phyloP scores from a whole-genome alignment of 1,284 basidiomycete genomes.

The Ceratobasidium sp. region DNA sequence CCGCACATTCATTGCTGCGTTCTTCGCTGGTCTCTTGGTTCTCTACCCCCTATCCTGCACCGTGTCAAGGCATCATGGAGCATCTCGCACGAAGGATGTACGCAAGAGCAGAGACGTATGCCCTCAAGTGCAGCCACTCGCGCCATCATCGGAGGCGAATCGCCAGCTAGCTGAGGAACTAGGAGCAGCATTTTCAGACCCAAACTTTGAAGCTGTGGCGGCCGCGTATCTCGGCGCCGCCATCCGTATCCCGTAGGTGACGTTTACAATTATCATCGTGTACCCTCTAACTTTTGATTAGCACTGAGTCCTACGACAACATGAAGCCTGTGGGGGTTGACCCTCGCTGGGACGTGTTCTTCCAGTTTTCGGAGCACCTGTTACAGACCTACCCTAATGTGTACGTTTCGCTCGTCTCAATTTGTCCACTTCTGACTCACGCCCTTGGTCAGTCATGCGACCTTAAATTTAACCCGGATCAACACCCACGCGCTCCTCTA shows the following conservation, averaged over 20 bases:
- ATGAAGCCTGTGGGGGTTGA: conserved; percentile 55
- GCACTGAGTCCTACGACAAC: conserved; percentile 60
- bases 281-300: background rate
- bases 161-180: conserved; percentile 10
- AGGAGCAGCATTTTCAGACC: conserved; percentile 19
- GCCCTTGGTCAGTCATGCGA: conserved; percentile 50
- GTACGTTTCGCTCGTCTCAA: conserved; percentile 54
- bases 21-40: conserved; percentile 3
- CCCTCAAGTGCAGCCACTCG: conserved; percentile 9
- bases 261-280: too few relatives aligned
- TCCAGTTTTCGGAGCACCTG: conserved; percentile 57
- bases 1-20: background rate
- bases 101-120: background rate
- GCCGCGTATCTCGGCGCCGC: conserved; percentile 37
- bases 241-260: conserved; percentile 43
- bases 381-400: conserved; percentile 59
- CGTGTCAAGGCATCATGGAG: background rate
- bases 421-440: background rate
- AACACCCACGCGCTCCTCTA: conserved; percentile 60
- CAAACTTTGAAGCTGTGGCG: conserved; percentile 19
- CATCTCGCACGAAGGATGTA: background rate
- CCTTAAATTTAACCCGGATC: conserved; percentile 58
- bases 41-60: conserved; percentile 9
- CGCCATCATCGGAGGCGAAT: background rate
- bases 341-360: conserved; percentile 57